Conservation (phyloP, 345 rosid species). For the Raphanus sativus region DNA sequence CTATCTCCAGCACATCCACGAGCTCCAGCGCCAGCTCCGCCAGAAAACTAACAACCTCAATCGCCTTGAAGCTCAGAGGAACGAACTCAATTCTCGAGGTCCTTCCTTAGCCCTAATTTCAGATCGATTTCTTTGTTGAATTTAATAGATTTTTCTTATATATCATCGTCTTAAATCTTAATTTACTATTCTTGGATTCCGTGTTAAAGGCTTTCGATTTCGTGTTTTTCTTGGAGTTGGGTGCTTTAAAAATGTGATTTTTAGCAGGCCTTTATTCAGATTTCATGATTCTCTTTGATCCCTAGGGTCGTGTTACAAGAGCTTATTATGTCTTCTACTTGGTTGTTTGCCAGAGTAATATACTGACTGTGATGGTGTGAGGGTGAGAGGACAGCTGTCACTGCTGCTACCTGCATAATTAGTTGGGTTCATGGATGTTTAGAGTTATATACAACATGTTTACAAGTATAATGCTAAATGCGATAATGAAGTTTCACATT, state of each 20-base stretch:
- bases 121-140: background rate
- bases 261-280: too few species aligned
- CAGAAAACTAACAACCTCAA: slow-evolving; percentile 84
- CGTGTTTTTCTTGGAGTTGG: too few species aligned
- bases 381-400: background rate
- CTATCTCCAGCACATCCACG: slow-evolving; percentile 92
- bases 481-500: background rate
- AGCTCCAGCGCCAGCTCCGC: slow-evolving; percentile 77
- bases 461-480: background rate
- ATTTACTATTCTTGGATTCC: background rate
- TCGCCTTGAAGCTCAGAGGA: slow-evolving; percentile 97
- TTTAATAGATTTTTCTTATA: background rate
- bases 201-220: too few species aligned
- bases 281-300: too few species aligned
- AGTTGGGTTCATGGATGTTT: background rate
- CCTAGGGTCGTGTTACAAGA: too few species aligned
- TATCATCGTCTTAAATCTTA: background rate
- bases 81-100: slow-evolving; percentile 96
- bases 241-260: too few species aligned
- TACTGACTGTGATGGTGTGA: too few species aligned
- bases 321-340: too few species aligned
- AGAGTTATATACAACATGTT: background rate
- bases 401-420: background rate
- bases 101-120: slow-evolving; percentile 7
- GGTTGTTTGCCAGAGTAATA: too few species aligned